phyloP scores from a whole-genome alignment of 2,329 filamentous ascomycete species.

The Stemphylium lycopersici region DNA sequence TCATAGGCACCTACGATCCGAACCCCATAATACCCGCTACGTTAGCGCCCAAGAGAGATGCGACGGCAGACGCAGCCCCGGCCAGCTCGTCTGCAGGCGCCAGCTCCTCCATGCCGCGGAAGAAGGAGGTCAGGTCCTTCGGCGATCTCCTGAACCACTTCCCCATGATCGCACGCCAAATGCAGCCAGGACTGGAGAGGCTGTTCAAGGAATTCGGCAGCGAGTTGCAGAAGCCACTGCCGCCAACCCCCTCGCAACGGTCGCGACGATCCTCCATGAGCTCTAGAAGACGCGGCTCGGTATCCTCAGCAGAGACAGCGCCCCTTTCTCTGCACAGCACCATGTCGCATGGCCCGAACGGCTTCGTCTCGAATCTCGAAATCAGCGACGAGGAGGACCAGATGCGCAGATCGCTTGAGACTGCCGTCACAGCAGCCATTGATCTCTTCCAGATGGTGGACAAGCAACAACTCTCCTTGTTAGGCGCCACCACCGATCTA shows the following conservation, averaged over 20 bases:
- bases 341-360: slow-evolving; percentile 44
- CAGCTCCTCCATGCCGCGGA: slow-evolving; percentile 62
- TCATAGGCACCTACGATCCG: slow-evolving; percentile 83
- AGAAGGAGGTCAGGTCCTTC: slow-evolving; percentile 92
- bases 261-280: slow-evolving; percentile 41
- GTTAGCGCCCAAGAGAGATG: slow-evolving; percentile 29
- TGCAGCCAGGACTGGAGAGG: slow-evolving; percentile 89
- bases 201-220: slow-evolving; percentile 88
- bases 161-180: slow-evolving; percentile 93
- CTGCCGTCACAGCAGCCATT: slow-evolving; percentile 89
- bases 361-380: slow-evolving; percentile 57
- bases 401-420: slow-evolving; percentile 87
- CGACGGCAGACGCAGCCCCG: slow-evolving; percentile 6
- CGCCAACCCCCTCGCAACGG: slow-evolving; percentile 67
- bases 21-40: slow-evolving; percentile 71
- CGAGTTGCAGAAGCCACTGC: slow-evolving; percentile 83
- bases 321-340: slow-evolving; percentile 47
- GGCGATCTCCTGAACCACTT: slow-evolving; percentile 89
- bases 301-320: slow-evolving; percentile 45
- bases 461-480: slow-evolving; percentile 88
- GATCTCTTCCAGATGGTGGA: slow-evolving; percentile 96
- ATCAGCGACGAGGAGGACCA: slow-evolving; percentile 90
- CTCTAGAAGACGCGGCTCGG: slow-evolving; percentile 43
- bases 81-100: slow-evolving; percentile 28
- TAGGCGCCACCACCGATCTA: slow-evolving; percentile 91